Evolutionary conservation across 495 filamentous ascomycete species (phyloP).

Genomic region (Stereocaulon alpinum): DNA sequence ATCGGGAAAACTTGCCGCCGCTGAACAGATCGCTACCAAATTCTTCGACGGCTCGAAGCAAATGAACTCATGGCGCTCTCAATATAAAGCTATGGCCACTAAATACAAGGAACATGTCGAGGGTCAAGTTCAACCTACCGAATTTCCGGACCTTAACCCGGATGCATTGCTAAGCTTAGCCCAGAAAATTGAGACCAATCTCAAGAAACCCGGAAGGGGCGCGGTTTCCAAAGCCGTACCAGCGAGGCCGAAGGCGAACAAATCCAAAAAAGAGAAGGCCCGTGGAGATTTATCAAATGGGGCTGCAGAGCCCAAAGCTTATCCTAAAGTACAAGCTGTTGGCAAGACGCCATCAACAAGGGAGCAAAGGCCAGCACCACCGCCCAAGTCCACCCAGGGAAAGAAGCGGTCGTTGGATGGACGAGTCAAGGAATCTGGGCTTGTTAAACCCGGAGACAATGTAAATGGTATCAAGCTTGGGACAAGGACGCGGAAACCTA

Average conservation of each 20-base stretch:
- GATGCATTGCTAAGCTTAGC: slow-evolving; percentile 19
- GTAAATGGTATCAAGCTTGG: slow-evolving; percentile 3
- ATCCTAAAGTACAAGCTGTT: background rate
- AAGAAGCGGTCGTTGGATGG: slow-evolving; percentile 23
- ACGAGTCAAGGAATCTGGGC: slow-evolving; percentile 9
- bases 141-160: slow-evolving; percentile 20
- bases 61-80: background rate
- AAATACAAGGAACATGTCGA: background rate
- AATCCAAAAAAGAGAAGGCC: background rate
- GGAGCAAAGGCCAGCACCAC: background rate
- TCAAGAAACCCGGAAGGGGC: slow-evolving; percentile 5
- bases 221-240: background rate
- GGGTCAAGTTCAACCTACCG: background rate
- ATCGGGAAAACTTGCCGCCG: slow-evolving; percentile 7
- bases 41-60: background rate
- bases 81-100: background rate
- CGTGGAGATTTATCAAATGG: background rate
- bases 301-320: background rate
- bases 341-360: background rate
- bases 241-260: background rate
- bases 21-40: background rate
- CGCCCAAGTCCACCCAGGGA: slow-evolving; percentile 8
- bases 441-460: background rate
- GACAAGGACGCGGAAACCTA: background rate
- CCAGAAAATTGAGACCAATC: slow-evolving; percentile 16